Evolutionary conservation across 2,329 filamentous ascomycete genomes (phyloP).

Genomic region (Verticillium tricorpus): DNA sequence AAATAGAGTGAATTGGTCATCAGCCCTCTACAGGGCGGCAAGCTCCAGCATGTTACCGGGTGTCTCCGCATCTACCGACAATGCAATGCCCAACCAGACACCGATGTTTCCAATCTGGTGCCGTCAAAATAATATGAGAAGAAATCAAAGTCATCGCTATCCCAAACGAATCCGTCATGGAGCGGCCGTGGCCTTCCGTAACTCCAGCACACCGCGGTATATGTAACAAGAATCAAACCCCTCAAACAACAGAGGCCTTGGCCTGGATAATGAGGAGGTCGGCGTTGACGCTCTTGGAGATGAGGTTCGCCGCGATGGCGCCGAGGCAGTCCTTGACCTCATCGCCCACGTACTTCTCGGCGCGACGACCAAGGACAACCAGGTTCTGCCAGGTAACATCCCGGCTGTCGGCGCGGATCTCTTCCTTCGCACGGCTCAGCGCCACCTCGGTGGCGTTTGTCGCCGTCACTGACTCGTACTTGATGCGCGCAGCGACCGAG

Average conservation of each 20-base stretch:
- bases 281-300: constrained; percentile 18
- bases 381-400: constrained; percentile 17
- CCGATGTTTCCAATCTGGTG: neutral
- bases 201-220: neutral
- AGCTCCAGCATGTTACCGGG: neutral
- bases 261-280: constrained; percentile 21
- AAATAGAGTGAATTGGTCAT: neutral
- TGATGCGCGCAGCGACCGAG: constrained; percentile 15
- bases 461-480: constrained; percentile 12
- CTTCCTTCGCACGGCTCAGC: constrained; percentile 6
- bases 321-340: constrained; percentile 22
- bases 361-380: constrained; percentile 19
- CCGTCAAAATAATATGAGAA: neutral
- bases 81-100: neutral
- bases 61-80: neutral
- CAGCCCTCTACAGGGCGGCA: neutral
- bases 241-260: neutral
- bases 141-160: neutral
- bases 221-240: neutral
- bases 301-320: constrained; percentile 11
- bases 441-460: constrained; percentile 5
- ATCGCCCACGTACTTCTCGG: constrained; percentile 11
- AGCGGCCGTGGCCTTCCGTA: neutral
- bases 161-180: neutral
- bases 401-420: constrained; percentile 6